Percentiles rank a stretch among this genome's conserved stretches.
phyloP scores from a whole-genome alignment of 2,329 filamentous ascomycete species.

The Monosporascus sp. region DNA sequence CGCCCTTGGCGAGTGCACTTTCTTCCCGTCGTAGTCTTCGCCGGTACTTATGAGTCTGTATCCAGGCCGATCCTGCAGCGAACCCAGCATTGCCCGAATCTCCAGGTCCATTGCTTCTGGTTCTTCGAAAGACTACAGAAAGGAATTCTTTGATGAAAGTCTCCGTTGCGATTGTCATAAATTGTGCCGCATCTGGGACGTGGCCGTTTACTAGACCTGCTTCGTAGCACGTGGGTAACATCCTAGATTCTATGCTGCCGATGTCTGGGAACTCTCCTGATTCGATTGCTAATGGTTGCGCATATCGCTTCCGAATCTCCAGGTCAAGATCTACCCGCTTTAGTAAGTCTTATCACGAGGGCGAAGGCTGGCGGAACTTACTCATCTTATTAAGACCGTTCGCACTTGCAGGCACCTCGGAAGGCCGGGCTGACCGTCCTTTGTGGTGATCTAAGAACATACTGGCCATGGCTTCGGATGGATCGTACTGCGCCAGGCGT shows the following conservation, averaged over 20 bases:
- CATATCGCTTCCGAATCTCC: constrained; percentile 62
- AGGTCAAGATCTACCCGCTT: constrained; percentile 53
- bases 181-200: constrained; percentile 54
- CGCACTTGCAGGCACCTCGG: constrained; percentile 63
- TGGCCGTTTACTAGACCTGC: constrained; percentile 57
- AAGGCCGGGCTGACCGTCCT: constrained; percentile 38
- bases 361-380: constrained; percentile 37
- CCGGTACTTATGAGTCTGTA: constrained; percentile 76
- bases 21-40: constrained; percentile 73
- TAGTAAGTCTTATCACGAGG: constrained; percentile 5
- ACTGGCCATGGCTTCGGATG: constrained; percentile 47
- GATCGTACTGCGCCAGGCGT: constrained; percentile 42
- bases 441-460: constrained; percentile 49
- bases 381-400: constrained; percentile 77
- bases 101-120: constrained; percentile 60
- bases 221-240: constrained; percentile 66
- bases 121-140: constrained; percentile 58
- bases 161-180: constrained; percentile 62
- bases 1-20: constrained; percentile 65
- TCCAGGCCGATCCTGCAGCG: constrained; percentile 62
- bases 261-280: constrained; percentile 66
- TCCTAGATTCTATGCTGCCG: constrained; percentile 57
- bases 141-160: constrained; percentile 64
- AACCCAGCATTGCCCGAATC: constrained; percentile 58
- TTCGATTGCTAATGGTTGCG: constrained; percentile 60